A percentile compares a stretch with the other conserved stretches of the same genome.
These are phyloP conservation scores for Aspergillus homomorphus DNA, from an alignment of 495 filamentous ascomycete genomes.

Conservation along the genomic window DNA sequence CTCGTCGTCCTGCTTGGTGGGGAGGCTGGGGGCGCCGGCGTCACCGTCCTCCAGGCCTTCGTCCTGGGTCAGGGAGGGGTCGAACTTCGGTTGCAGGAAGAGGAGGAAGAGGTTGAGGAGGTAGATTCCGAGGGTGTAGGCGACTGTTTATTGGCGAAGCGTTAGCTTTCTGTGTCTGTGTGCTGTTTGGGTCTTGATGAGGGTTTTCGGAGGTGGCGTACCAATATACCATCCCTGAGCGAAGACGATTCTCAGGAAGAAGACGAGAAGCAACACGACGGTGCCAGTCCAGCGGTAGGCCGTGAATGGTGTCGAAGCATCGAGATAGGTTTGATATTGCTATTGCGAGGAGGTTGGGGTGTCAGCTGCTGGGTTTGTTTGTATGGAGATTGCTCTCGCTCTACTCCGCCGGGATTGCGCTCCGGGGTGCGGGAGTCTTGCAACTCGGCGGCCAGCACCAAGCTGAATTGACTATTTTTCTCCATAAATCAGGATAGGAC, in stretches of 20 bases:
- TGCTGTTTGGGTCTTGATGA: not conserved
- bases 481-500: constrained; percentile 25
- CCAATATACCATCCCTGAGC: constrained; percentile 99
- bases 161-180: constrained; percentile 12
- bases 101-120: constrained; percentile 99
- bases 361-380: not conserved
- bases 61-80: constrained; percentile 92
- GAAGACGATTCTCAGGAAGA: constrained; percentile 83
- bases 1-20: constrained; percentile 93
- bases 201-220: constrained; percentile 39
- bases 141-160: constrained; percentile 56
- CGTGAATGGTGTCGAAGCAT: constrained; percentile 84
- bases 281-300: constrained; percentile 88
- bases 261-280: constrained; percentile 65
- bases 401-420: not conserved
- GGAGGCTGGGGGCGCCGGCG: constrained; percentile 64
- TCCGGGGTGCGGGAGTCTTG: not conserved
- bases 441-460: not conserved
- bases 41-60: constrained; percentile 94
- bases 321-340: constrained; percentile 94
- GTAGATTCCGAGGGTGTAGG: constrained; percentile 97
- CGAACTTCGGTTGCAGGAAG: constrained; percentile 97
- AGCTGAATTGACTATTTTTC: too few species aligned
- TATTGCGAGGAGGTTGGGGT: constrained; percentile 31
- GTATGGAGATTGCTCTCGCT: not conserved